Evolutionary conservation across 495 filamentous ascomycete species (phyloP), one percentile per base, ranked within the genome.

Genomic region (Trichoderma virens): DNA sequence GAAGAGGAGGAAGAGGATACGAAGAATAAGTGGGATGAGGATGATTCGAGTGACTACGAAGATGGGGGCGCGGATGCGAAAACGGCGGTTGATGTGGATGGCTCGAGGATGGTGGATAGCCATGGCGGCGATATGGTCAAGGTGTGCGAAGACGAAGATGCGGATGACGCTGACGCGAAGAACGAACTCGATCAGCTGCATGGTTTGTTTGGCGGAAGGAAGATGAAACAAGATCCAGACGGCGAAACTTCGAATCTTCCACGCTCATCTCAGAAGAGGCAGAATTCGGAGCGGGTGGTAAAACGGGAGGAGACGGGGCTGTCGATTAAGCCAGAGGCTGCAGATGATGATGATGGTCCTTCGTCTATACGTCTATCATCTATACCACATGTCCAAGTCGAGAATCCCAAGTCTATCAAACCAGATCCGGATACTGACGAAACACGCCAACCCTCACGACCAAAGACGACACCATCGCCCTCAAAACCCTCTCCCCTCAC

Each of bases 131-230:
- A 80, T 9, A 75, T 91, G 79, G 74, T 91, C 65, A 87, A 84
- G 65, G 83, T 92, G 18, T 93, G 90, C 70, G 87, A 85, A 65
- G 85, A 87, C 60, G 88, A 89, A 66, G 83, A 90, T 62, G 74
- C 76, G 20, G 74, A 83, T n/a, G 81, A 85, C 61, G 76, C 80
- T 20, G 82, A 88, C 64, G 84, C 80, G 18, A 75, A 79, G 67
- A 74, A 81, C 45, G 89, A 92, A 72, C 75, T 88, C 68, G 72
- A 78, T 27, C 88, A 90, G 71, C 71, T 91, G 23, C 67, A 65
- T 61, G 62, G 65, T 7, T 72, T 72, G 14, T 11, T 59, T 31
- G 13, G 60, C 27, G 25, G 41, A 25, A 18, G 43, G 18, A n/a
- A 25, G 7, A 16, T n/a, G 6, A 56, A 54, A 60, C 20, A n/a